phyloP scores from a whole-genome alignment of 164 flowering plant genomes.

The Vitis rotundifolia region DNA sequence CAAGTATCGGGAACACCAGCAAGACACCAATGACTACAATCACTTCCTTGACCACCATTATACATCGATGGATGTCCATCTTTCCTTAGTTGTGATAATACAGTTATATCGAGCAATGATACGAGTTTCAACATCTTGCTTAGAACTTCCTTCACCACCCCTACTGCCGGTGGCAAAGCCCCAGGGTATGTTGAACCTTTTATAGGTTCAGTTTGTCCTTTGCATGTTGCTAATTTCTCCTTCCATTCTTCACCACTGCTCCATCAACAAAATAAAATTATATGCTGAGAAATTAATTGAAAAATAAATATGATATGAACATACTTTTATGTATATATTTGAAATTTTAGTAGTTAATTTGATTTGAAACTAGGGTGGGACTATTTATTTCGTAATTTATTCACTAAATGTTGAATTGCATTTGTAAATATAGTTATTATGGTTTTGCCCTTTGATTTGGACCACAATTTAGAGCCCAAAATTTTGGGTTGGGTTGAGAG shows the following conservation, averaged over 20 bases:
- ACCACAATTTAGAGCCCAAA: too few species aligned
- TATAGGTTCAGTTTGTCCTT: conserved; percentile 32
- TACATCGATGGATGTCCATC: conserved; percentile 51
- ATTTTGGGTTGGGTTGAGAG: too few species aligned
- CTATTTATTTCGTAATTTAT: too few species aligned
- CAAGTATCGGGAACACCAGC: conserved; percentile 65
- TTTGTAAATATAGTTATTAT: too few species aligned
- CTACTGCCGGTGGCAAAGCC: conserved; percentile 15
- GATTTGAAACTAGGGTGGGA: too few species aligned
- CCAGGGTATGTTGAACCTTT: conserved; percentile 28
- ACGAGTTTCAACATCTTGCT: conserved; percentile 24
- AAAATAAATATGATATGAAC: too few species aligned
- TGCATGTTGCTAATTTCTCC: conserved; percentile 22
- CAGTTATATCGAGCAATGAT: conserved; percentile 36
- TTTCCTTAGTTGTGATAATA: conserved; percentile 38
- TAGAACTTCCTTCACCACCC: conserved; percentile 30
- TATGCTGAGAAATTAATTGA: too few species aligned
- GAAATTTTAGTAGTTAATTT: too few species aligned
- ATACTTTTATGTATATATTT: too few species aligned
- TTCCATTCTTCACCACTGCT: conserved; percentile 41
- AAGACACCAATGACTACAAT: conserved; percentile 64
- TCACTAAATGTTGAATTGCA: too few species aligned
- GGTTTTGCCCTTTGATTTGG: too few species aligned
- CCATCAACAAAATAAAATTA: too few species aligned
- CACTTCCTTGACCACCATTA: conserved; percentile 14